Conservation (phyloP, 345 rosid genomes). For the Firmiana major region DNA sequence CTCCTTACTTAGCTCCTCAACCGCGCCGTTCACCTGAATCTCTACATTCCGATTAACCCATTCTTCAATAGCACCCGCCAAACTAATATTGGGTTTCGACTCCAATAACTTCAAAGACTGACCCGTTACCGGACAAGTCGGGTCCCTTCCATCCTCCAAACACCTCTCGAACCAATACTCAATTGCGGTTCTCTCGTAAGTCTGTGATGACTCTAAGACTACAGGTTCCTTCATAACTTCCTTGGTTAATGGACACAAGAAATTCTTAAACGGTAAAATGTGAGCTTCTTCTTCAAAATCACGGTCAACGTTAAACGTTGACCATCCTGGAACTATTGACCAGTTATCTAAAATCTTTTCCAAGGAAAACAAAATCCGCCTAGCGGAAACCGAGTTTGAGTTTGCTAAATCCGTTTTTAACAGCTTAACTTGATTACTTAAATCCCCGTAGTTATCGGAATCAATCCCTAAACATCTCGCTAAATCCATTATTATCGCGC, state of each 20-base stretch:
- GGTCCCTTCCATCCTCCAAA: slow-evolving; percentile 31
- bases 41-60: slow-evolving; percentile 42
- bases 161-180: slow-evolving; percentile 38
- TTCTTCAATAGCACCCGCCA: slow-evolving; percentile 45
- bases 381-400: slow-evolving; percentile 16
- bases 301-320: slow-evolving; percentile 6
- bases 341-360: slow-evolving; percentile 33
- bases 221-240: slow-evolving; percentile 50
- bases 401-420: slow-evolving; percentile 23
- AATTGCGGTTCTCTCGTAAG: slow-evolving; percentile 39
- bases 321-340: slow-evolving; percentile 14
- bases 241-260: slow-evolving; percentile 43
- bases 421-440: slow-evolving; percentile 32
- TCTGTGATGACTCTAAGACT: slow-evolving; percentile 41
- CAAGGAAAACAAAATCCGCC: slow-evolving; percentile 28
- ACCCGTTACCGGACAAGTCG: slow-evolving; percentile 43
- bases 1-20: slow-evolving; percentile 29
- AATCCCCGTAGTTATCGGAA: slow-evolving; percentile 19
- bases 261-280: slow-evolving; percentile 36
- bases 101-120: slow-evolving; percentile 31
- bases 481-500: slow-evolving; percentile 42
- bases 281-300: slow-evolving; percentile 33
- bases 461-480: slow-evolving; percentile 40
- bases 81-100: slow-evolving; percentile 37
- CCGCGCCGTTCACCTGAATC: slow-evolving; percentile 26